Evolutionary conservation across 2,329 filamentous ascomycete genomes (phyloP), one percentile per base, ranked within the genome.

Genomic region (Amauroascus verrucosus): DNA sequence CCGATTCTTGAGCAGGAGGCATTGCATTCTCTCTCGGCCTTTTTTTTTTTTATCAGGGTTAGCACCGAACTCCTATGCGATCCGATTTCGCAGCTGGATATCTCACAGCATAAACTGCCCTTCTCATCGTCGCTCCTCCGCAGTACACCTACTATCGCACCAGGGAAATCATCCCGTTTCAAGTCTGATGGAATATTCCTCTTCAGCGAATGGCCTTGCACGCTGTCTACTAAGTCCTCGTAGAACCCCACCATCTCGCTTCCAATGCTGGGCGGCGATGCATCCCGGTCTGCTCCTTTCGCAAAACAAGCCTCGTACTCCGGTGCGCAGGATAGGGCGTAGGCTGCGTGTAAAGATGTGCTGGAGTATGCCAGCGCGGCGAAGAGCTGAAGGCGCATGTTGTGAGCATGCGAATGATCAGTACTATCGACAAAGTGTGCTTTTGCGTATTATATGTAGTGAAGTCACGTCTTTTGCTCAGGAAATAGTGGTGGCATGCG

Each of bases 1-100:
- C 32, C 72, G 63, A 35, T 58, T 63, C 38, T 66, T 62, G 5
- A 74, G 64, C 28, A 72, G 66, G n/a, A 72, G 62, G 59, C 72
- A 75, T 51, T 70, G 59, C 13, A 72, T 68, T 16, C 51, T 50
- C 30, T 46, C 48, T 9, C 49, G 41, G 37, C 53, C 53, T 55
- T 18, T 32, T 35, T 14, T 24, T 30, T 30, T 2, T 2, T 1
- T 28, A 18, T 2, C 40, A 26, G 24, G 11, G 18, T 43, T 43
- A 33, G 28, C 3, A 30, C 4, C 4, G 26, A 30, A 30, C 26
- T 22, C 16, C 3, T 18, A 24, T 43, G 20, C 16, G 40, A 37
- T n/a, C n/a, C n/a, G 3, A 13, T 8, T 16, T 30, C 26, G 26
- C n/a, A n/a, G n/a, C n/a, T 30, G 45, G 13, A 14, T 44, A 14